Evolutionary conservation across 371 early-diverging fungal species (phyloP), one percentile per base, ranked within the genome.

Genomic region (Mortierella sp.): DNA sequence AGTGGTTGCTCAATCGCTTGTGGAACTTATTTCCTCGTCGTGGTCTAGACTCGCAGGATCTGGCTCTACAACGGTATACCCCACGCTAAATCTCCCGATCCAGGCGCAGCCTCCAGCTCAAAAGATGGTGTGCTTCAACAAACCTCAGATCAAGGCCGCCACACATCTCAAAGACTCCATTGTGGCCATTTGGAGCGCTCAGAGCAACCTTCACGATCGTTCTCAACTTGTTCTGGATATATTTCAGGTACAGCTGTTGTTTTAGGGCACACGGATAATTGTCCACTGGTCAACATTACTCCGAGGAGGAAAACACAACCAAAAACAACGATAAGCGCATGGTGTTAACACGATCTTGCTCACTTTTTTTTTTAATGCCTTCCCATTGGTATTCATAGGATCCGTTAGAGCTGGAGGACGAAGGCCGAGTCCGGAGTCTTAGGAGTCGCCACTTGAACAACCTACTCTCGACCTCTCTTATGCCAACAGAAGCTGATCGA

Each of bases 381-480:
- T 31, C 34, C 6, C 31, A 16, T 31, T 61, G 19, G n/a, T 57
- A 26, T 53, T 55, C 55, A 55, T 74, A 83, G 80, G 84, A 83
- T 31, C 84, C 77, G 40, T 19, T 50, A 6, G 80, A 80, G 37
- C 71, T 80, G 48, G 78, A 83, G 57, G n/a, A 40, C 6, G 78
- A 83, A 9, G 84, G 73, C 13, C 67, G 81, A 9, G 21, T 80
- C 44, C 46, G 80, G 67, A 75, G 59, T 2, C 84, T 83, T 61
- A 74, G 84, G 34, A 83, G 84, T 53, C 69, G 80, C 0, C 81
- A 83, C n/a, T 53, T 83, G 37, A 69, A 80, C 61, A 80, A 61
- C 72, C 73, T 80, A 19, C 73, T 83, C 50, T 74, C 81, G 19
- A 77, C 37, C 59, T 74, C 71, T 3, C 73, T 69, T 43, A 73